Evolutionary conservation across 371 early-diverging fungal species (phyloP), one percentile per base, ranked within the genome.

Genomic region (Mortierella sp.): DNA sequence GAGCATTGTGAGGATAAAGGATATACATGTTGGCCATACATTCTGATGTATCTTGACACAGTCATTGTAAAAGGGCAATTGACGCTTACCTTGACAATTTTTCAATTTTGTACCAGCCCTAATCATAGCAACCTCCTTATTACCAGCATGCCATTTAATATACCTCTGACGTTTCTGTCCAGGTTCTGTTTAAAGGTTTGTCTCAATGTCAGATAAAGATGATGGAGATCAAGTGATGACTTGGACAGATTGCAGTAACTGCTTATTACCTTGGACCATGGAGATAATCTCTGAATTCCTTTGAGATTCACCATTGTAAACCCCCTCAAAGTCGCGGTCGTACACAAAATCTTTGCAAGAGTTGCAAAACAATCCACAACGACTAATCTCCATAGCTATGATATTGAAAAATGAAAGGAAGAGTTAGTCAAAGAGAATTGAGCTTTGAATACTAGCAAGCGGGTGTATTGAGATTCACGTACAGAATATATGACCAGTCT

Each of bases 281-380:
- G 88, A 86, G 47, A 88, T 83, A 34, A 85, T 87, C 40, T 89
- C 88, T 28, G 93, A 88, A 75, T 88, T 90, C 10, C 90, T 83
- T 15, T 90, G 72, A 19, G 86, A 69, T 77, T 95, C 93, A n/a
- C 82, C 70, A 63, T 83, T 86, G 76, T 84, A 84, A 61, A 87
- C 84, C 17, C 88, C 86, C n/a, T 90, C 89, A 17, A 96, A 85
- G 45, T 93, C 93, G 7, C 86, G 68, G 80, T 96, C 96, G 78
- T 95, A 95, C 0, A 97, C 87, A 79, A 96, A 97, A 72, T 96
- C 96, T 56, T 87, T 85, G 85, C 98, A 97, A 22, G 84, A 83
- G n/a, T 59, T 60, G 72, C 98, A 97, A 77, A 88, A 96, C 17
- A 96, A 68, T 13, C 83, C 86, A 60, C 87, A 86, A 10, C 87